Base-by-base conservation (phyloP, 169 alveolate genomes). In the Eimeria acervulina region DNA sequence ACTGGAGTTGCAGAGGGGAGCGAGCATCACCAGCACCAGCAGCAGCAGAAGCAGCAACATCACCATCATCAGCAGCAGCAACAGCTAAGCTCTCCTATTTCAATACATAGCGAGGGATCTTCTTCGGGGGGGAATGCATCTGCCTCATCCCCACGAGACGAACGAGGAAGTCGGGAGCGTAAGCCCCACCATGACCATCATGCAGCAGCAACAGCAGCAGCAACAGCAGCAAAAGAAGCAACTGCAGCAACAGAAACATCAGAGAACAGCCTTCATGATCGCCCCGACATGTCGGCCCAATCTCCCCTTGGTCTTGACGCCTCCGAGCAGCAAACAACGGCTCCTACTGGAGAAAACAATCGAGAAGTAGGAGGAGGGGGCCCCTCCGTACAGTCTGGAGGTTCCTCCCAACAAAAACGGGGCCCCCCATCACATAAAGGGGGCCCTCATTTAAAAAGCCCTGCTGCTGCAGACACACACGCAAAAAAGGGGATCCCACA, bases 41-140 rank as follows among this genome's bases (percentile, higher is more conserved):
- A 78, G 42, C 88, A 78, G 42, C 61, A 38, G 88, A 55, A 38
- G 88, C 88, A 38, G 88, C 88, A n/a, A 44, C 55, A 33, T 19
- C 90, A 47, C 44, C 90, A 44, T 40, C 70, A 81, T 26, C 90
- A 81, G 28, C 44, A 81, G 90, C 90, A 81, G 90, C 90, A 47
- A 72, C 90, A 59, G 3, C 8, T 59, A 59, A 21, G 19, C 19
- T 59, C 68, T 1, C 68, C 68, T 26, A 61, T 33, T 6, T 33
- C 80, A 13, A 1, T 10, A 5, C 80, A 33, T 31, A n/a, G 3
- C 23, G 17, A 0, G 80, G 44, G 47, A 68, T n/a, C 80, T 26
- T 8, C n/a, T 55, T 55, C 59, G 28, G 40, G 36, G 4, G 59
- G 26, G 38, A 26, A 21, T 2, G 68, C 85, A 15, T 0, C 85